Evolutionary conservation across 2,329 filamentous ascomycete species (phyloP).

Genomic region (Lasiodiplodia sp.): DNA sequence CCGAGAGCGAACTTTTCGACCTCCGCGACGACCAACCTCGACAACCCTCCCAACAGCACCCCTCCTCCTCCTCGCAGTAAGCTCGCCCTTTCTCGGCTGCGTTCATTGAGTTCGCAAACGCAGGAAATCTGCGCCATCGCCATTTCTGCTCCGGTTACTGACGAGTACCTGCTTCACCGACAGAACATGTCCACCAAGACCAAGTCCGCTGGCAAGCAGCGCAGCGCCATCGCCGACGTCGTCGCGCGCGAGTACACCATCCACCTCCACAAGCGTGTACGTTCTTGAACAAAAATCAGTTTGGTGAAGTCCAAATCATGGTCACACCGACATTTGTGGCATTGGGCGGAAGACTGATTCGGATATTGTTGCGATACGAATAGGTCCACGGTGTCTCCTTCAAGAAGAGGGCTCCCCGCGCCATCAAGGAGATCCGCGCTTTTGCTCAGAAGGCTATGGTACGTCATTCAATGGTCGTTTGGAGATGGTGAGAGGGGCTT

Average conservation of each 20-base stretch:
- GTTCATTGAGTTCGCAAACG: background rate
- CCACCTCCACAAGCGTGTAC: slow-evolving; percentile 99
- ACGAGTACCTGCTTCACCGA: background rate
- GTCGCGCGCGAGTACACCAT: slow-evolving; percentile 99
- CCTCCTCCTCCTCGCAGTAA: slow-evolving; percentile 16
- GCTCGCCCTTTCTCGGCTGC: background rate
- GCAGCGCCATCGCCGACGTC: slow-evolving; percentile 98
- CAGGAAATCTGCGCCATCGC: background rate
- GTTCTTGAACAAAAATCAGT: slow-evolving; percentile 64
- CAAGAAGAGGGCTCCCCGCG: slow-evolving; percentile 99
- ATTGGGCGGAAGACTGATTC: slow-evolving; percentile 75
- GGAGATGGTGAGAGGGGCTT: background rate
- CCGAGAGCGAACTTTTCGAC: slow-evolving; percentile 8
- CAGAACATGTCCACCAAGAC: slow-evolving; percentile 51
- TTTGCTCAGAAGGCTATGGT: slow-evolving; percentile 97
- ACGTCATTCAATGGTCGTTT: slow-evolving; percentile 53
- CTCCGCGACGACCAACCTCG: slow-evolving; percentile 27
- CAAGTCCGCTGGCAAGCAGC: slow-evolving; percentile 65
- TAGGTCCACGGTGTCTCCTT: slow-evolving; percentile 97
- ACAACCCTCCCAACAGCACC: slow-evolving; percentile 16
- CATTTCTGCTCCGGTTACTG: background rate
- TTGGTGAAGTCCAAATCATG: slow-evolving; percentile 75
- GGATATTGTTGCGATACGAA: slow-evolving; percentile 42
- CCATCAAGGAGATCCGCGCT: slow-evolving; percentile 99
- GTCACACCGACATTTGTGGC: slow-evolving; percentile 45